Evolutionary conservation across 2,329 filamentous ascomycete genomes (phyloP), one percentile per base, ranked within the genome.

Genomic region (Trichoderma brevicompactum): DNA sequence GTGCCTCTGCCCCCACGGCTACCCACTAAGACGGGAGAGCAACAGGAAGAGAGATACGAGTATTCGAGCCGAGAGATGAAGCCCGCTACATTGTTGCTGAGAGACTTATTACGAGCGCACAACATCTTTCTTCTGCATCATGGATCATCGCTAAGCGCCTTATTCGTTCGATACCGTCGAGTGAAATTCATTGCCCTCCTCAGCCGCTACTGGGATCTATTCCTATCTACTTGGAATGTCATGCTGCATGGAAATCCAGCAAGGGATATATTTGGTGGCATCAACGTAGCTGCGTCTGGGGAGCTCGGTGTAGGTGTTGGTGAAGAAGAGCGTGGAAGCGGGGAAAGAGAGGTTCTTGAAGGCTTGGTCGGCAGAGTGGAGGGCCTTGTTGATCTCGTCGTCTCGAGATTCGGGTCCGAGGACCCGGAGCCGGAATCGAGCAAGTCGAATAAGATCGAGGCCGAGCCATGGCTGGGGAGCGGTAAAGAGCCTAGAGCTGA

Each of bases 251-350:
- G 93, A 8, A 97, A 96, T 71, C 95, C 95, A 0, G 88, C 89
- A 2, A 86, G 90, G 1, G 89, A 89, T 68, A 82, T 96, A 5
- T 93, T 92, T 72, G 87, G 89, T 10, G 93, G 92, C 6, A 87
- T 97, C 73, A 97, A 96, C 76, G 83, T 99, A 38, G 92, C 94
- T 12, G 92, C 90, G 7, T 93, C 92, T 40, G 94, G 95, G 17
- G 94, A 98, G 78, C 85, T 98, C 32, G 95, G 95, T 15, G 87
- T 97, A 52, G 95, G 95, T 0, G 95, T 98, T 1, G 95, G 95
- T 17, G 95, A 98, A 75, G 95, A 98, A 79, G 92, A 97, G 64
- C 90, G 93, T 75, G 94, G 94, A 5, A 97, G 94, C 74, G 93
- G 93, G 38, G 94, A 98, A 79, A 85, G 94, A 71, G 94, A 96